phyloP scores from a whole-genome alignment of 176 grass and related monocot genomes.

The Oryza glumipatula region DNA sequence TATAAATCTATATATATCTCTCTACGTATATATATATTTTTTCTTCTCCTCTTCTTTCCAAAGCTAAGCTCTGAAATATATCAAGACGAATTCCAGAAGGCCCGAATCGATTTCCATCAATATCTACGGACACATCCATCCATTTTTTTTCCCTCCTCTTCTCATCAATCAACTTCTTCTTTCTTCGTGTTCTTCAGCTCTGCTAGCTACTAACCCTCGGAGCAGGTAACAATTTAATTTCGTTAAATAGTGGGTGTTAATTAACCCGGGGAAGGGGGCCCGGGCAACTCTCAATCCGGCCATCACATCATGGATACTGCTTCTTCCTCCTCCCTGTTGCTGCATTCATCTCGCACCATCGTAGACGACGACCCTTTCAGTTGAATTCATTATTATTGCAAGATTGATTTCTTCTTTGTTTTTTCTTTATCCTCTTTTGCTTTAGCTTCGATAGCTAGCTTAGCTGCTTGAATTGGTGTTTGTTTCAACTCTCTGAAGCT shows the following conservation, averaged over 20 bases:
- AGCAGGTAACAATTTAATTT: slow-evolving; percentile 48
- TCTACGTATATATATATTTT: neutral
- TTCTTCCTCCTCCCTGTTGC: slow-evolving; percentile 8
- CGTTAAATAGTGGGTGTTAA: slow-evolving; percentile 12
- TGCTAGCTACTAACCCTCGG: neutral
- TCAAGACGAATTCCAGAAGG: neutral
- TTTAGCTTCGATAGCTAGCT: neutral
- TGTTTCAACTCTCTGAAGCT: neutral
- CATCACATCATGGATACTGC: slow-evolving; percentile 12
- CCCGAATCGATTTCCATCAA: neutral
- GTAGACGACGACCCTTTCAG: neutral
- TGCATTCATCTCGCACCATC: slow-evolving; percentile 40
- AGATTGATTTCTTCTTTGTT: neutral
- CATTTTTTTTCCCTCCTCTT: slow-evolving; percentile 17
- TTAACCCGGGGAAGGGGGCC: neutral
- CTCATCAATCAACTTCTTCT: slow-evolving; percentile 38
- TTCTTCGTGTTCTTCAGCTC: slow-evolving; percentile 2
- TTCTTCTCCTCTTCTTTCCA: slow-evolving; percentile 1
- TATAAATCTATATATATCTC: neutral
- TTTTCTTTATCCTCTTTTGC: neutral
- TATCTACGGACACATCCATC: neutral
- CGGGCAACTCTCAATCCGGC: neutral
- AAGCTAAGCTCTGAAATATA: neutral
- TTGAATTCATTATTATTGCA: neutral
- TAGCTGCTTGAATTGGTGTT: neutral